A percentile compares a stretch with the other conserved stretches of the same genome.
Evolutionary conservation across 495 filamentous ascomycete genomes (phyloP).

Genomic region (Aspergillus affinis): DNA sequence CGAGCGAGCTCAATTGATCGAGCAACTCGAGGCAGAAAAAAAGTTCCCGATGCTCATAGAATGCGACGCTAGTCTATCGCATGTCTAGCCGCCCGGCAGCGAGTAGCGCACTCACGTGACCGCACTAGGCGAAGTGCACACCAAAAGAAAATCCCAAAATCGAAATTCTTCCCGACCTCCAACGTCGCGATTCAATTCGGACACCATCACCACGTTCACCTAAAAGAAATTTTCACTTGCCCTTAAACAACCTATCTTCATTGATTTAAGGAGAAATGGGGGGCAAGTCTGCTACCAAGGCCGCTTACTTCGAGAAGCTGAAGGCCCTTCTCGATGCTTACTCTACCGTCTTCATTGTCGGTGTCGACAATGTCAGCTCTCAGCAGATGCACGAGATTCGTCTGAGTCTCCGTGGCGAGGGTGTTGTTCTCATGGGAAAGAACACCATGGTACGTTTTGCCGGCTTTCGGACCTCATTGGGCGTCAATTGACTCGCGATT

Average conservation of each 20-base stretch:
- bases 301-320: slow-evolving; percentile 99
- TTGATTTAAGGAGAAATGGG: slow-evolving; percentile 93
- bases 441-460: slow-evolving; percentile 87
- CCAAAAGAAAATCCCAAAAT: slow-evolving; percentile 35
- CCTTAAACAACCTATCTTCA: slow-evolving; percentile 99
- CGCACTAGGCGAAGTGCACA: slow-evolving; percentile 32
- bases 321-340: slow-evolving; percentile 90
- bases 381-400: slow-evolving; percentile 99
- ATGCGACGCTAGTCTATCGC: background rate
- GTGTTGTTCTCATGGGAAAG: slow-evolving; percentile 98
- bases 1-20: background rate
- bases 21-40: slow-evolving; percentile 10
- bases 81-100: too few relatives aligned
- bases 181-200: slow-evolving; percentile 24
- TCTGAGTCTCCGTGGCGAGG: slow-evolving; percentile 79
- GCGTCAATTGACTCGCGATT: slow-evolving; percentile 18
- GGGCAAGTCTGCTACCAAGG: slow-evolving; percentile 93
- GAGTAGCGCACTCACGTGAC: background rate
- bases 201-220: slow-evolving; percentile 31
- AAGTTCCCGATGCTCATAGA: background rate
- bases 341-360: slow-evolving; percentile 94
- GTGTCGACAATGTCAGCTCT: slow-evolving; percentile 93
- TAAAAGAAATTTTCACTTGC: slow-evolving; percentile 45
- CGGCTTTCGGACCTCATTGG: background rate
- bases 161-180: slow-evolving; percentile 20